Conservation (phyloP, 441 rosid species). For the Isatis lusitanica region DNA sequence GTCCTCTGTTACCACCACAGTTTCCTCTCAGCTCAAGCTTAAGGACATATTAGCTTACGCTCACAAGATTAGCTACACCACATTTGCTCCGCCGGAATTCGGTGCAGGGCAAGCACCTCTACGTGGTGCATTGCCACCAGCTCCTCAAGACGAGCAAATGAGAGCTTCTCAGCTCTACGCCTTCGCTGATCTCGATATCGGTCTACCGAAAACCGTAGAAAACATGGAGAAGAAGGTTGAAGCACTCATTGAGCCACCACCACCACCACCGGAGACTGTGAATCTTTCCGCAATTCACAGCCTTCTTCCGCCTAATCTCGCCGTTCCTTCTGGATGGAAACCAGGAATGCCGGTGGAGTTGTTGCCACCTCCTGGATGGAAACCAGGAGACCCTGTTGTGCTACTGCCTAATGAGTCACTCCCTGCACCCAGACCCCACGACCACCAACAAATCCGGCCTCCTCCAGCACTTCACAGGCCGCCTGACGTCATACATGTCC, state of each 20-base stretch:
- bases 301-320: conserved; percentile 61
- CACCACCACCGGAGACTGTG: conserved; percentile 39
- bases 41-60: conserved; percentile 79
- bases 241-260: conserved; percentile 70
- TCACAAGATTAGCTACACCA: conserved; percentile 88
- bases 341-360: conserved; percentile 91
- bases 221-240: conserved; percentile 60
- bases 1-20: conserved; percentile 50
- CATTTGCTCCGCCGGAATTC: conserved; percentile 91
- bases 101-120: conserved; percentile 91
- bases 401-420: conserved; percentile 63
- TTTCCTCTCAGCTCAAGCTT: conserved; percentile 69
- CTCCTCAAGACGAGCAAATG: conserved; percentile 97
- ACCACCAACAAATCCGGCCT: conserved; percentile 47
- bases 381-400: conserved; percentile 78
- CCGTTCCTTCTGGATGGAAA: conserved; percentile 86
- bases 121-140: conserved; percentile 92
- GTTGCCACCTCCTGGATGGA: conserved; percentile 91
- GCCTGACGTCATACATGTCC: conserved; percentile 73
- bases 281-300: conserved; percentile 58
- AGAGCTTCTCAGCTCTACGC: conserved; percentile 82
- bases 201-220: conserved; percentile 65
- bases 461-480: conserved; percentile 60
- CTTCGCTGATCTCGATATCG: conserved; percentile 85
- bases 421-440: conserved; percentile 50